These are phyloP conservation scores for Cyclotella choctawhatcheeana DNA, from an alignment of 108 stramenopile species.

Conservation along the genomic window DNA sequence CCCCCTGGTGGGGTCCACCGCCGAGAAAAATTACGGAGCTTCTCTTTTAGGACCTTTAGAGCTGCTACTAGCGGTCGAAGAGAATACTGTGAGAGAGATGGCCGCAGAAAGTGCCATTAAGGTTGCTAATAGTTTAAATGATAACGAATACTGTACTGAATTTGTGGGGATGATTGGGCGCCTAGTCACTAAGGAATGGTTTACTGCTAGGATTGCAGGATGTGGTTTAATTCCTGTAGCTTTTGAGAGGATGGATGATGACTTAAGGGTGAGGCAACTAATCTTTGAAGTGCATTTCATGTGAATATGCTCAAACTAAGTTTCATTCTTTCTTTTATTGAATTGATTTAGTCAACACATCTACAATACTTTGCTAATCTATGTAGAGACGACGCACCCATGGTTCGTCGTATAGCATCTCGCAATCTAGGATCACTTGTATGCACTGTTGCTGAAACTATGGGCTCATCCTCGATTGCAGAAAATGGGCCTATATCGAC, in stretches of 20 bases:
- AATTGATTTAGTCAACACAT: conserved; percentile 43
- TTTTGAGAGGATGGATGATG: conserved; percentile 55
- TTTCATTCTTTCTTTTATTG: not conserved
- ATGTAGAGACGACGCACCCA: conserved; percentile 94
- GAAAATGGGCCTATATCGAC: conserved; percentile 54
- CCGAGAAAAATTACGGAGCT: conserved; percentile 40
- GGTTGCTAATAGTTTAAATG: conserved; percentile 58
- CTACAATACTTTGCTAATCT: conserved; percentile 72
- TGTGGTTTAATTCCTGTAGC: conserved; percentile 80
- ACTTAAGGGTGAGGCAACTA: conserved; percentile 25
- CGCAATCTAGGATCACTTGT: conserved; percentile 80
- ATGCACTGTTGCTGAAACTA: conserved; percentile 58
- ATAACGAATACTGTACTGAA: conserved; percentile 57
- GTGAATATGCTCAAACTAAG: not conserved
- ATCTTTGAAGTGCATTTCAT: not conserved
- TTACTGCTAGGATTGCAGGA: conserved; percentile 95
- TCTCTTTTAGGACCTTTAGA: conserved; percentile 89
- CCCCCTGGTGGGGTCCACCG: conserved; percentile 67
- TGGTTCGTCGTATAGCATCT: conserved; percentile 93
- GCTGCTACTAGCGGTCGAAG: conserved; percentile 88
- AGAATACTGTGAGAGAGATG: conserved; percentile 76
- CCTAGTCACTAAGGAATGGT: conserved; percentile 94
- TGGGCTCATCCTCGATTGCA: conserved; percentile 47
- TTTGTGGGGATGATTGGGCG: conserved; percentile 85
- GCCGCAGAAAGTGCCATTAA: conserved; percentile 62